These are phyloP conservation scores for Alisma plantagoaquatica DNA, from an alignment of 106 monocot species.

Conservation along the genomic window DNA sequence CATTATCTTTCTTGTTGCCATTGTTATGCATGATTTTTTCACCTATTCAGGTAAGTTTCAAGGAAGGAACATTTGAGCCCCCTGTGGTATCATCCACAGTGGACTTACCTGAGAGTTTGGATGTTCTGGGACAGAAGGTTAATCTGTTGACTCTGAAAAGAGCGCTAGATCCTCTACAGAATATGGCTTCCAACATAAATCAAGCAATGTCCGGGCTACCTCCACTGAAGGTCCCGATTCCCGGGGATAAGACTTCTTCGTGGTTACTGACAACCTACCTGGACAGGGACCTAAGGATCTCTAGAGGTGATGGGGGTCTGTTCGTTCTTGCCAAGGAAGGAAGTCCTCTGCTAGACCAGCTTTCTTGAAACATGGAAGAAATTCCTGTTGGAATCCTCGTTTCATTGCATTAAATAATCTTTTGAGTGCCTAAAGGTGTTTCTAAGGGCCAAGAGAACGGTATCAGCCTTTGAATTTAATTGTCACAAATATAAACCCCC, in stretches of 20 bases:
- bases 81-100: slow-evolving; percentile 57
- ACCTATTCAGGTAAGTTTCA: slow-evolving; percentile 54
- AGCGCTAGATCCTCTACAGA: slow-evolving; percentile 49
- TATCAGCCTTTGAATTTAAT: too few species aligned
- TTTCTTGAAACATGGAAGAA: slow-evolving; percentile 21
- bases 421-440: background rate
- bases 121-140: slow-evolving; percentile 68
- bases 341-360: slow-evolving; percentile 57
- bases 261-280: slow-evolving; percentile 90
- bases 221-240: slow-evolving; percentile 69
- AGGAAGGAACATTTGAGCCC: slow-evolving; percentile 62
- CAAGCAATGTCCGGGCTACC: slow-evolving; percentile 65
- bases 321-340: slow-evolving; percentile 87
- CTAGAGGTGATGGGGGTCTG: slow-evolving; percentile 85
- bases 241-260: slow-evolving; percentile 37
- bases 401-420: too few species aligned
- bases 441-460: too few species aligned
- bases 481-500: too few species aligned
- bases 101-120: slow-evolving; percentile 43
- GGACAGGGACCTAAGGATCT: slow-evolving; percentile 80
- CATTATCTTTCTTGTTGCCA: too few species aligned
- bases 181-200: slow-evolving; percentile 37
- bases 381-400: too few species aligned
- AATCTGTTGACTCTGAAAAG: slow-evolving; percentile 44
- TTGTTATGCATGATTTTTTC: background rate